Conservation (phyloP, 768 basidiomycete species). For the Collybia sordida region DNA sequence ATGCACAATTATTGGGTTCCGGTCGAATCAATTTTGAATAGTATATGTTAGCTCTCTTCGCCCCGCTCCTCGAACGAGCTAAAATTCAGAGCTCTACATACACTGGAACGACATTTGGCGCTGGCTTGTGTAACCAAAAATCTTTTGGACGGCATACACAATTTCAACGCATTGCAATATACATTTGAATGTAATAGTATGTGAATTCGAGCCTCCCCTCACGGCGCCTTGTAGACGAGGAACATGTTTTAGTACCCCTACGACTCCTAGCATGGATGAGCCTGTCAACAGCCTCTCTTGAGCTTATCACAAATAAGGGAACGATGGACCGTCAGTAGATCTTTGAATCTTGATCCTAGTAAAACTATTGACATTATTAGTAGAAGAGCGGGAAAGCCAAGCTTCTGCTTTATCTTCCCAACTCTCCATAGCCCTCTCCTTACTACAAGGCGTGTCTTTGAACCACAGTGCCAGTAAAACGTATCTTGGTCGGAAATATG, state of each 20-base stretch:
- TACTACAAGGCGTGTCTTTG: slow-evolving; percentile 77
- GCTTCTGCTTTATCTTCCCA: slow-evolving; percentile 48
- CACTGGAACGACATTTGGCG: slow-evolving; percentile 56
- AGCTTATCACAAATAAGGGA: slow-evolving; percentile 45
- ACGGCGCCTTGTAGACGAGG: background rate
- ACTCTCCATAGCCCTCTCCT: slow-evolving; percentile 56
- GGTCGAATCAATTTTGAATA: background rate
- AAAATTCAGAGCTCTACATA: slow-evolving; percentile 54
- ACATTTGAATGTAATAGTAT: slow-evolving; percentile 83
- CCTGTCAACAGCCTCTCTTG: slow-evolving; percentile 47
- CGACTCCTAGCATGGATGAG: slow-evolving; percentile 66
- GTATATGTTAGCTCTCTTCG: slow-evolving; percentile 57
- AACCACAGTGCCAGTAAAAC: slow-evolving; percentile 67
- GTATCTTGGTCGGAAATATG: slow-evolving; percentile 65
- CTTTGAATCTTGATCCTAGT: background rate
- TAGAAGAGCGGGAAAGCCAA: slow-evolving; percentile 45
- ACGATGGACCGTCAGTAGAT: slow-evolving; percentile 41
- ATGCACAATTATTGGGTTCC: background rate
- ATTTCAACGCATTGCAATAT: slow-evolving; percentile 69
- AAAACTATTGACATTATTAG: slow-evolving; percentile 4
- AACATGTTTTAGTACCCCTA: slow-evolving; percentile 53
- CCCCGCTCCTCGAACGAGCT: slow-evolving; percentile 51
- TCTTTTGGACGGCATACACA: slow-evolving; percentile 42
- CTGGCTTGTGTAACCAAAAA: slow-evolving; percentile 43
- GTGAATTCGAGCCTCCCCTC: slow-evolving; percentile 19